These are phyloP conservation scores for Trypanosoma congolense DNA, from an alignment of 208 protist genomes.

Conservation along the genomic window DNA sequence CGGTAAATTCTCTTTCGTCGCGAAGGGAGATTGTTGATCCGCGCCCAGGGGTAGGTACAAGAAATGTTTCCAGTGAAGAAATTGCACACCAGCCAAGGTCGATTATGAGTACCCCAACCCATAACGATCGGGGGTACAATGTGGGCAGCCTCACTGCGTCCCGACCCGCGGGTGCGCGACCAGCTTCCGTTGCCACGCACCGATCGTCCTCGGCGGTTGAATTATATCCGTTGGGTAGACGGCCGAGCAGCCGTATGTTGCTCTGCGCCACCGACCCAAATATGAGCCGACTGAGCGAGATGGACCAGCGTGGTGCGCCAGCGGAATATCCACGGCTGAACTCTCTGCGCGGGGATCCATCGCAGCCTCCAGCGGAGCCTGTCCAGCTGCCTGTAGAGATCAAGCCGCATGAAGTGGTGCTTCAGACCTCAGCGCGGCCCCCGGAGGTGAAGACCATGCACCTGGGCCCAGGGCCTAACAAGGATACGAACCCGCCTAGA, in stretches of 20 bases:
- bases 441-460: slow-evolving; percentile 42
- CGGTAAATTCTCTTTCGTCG: too few relatives aligned
- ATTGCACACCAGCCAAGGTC: neutral
- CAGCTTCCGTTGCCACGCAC: neutral
- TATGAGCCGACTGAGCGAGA: slow-evolving; percentile 6
- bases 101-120: neutral
- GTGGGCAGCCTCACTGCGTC: neutral
- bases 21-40: neutral
- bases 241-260: slow-evolving; percentile 26
- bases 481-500: slow-evolving; percentile 63
- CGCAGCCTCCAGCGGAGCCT: slow-evolving; percentile 43
- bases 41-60: neutral
- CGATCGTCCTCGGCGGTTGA: slow-evolving; percentile 1
- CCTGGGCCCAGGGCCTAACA: slow-evolving; percentile 67
- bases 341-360: slow-evolving; percentile 20
- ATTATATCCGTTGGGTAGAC: slow-evolving; percentile 9
- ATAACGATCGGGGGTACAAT: neutral
- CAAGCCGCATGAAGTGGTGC: slow-evolving; percentile 47
- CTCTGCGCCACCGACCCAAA: slow-evolving; percentile 14
- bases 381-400: slow-evolving; percentile 48
- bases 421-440: slow-evolving; percentile 67
- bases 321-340: slow-evolving; percentile 30
- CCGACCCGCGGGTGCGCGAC: too few relatives aligned
- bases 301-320: slow-evolving; percentile 1
- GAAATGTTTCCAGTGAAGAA: neutral